Percentiles rank a stretch among this genome's conserved stretches.
Evolutionary conservation across 2,329 filamentous ascomycete species (phyloP).

Genomic region (Colletotrichum godetiae): DNA sequence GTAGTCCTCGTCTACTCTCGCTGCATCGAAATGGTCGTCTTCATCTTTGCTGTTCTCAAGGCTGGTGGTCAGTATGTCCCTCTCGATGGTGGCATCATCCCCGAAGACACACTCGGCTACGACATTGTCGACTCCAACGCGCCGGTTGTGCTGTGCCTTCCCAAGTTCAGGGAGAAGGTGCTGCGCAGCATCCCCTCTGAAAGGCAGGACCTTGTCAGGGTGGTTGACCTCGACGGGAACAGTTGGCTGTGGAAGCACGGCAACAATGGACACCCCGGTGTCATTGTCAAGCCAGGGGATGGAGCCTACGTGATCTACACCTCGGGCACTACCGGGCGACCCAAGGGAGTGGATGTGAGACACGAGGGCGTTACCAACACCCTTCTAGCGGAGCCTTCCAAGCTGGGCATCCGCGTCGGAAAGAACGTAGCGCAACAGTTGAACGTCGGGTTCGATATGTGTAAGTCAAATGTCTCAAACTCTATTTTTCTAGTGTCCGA

Average conservation of each 20-base stretch:
- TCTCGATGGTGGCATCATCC: conserved; percentile 65
- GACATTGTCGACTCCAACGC: conserved; percentile 60
- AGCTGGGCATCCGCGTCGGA: conserved; percentile 60
- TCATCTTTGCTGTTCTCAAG: conserved; percentile 66
- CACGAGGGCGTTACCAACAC: conserved; percentile 48
- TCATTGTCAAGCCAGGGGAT: conserved; percentile 46
- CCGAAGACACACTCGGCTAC: conserved; percentile 59
- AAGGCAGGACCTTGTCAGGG: conserved; percentile 16
- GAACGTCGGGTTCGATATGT: conserved; percentile 72
- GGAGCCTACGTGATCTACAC: conserved; percentile 66
- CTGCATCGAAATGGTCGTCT: conserved; percentile 67
- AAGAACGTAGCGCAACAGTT: conserved; percentile 66
- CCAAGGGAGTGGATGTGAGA: conserved; percentile 69
- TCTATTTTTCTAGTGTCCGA: not conserved
- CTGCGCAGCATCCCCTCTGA: conserved; percentile 23
- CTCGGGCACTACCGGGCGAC: conserved; percentile 67
- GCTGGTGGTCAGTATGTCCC: conserved; percentile 70
- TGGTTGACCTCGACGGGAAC: conserved; percentile 31
- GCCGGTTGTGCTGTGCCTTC: conserved; percentile 59
- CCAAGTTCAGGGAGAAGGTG: conserved; percentile 32
- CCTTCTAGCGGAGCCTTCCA: conserved; percentile 36
- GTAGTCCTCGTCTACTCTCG: conserved; percentile 67
- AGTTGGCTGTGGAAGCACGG: conserved; percentile 32
- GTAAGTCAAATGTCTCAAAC: conserved; percentile 49
- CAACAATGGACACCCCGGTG: conserved; percentile 31